These are phyloP conservation scores for Triangularia verruculosa DNA, from an alignment of 2,329 filamentous ascomycete species.

Conservation along the genomic window DNA sequence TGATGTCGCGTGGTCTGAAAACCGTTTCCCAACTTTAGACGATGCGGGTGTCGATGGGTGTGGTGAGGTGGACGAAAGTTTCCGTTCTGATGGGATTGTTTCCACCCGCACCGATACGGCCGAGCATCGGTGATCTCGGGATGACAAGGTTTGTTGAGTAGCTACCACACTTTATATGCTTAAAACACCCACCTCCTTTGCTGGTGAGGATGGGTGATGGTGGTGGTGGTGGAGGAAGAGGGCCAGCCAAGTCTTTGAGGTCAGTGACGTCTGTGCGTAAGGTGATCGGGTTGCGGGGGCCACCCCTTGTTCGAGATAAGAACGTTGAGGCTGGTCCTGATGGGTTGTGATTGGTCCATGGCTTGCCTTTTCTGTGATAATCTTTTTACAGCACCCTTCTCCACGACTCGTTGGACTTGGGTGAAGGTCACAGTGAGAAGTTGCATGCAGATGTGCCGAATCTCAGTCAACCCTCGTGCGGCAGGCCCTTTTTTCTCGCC, in stretches of 20 bases:
- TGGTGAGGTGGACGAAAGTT: neutral
- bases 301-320: slow-evolving; percentile 51
- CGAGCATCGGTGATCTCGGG: neutral
- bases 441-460: slow-evolving; percentile 12
- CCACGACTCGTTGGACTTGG: slow-evolving; percentile 6
- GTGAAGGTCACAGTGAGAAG: neutral
- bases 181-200: neutral
- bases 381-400: slow-evolving; percentile 34
- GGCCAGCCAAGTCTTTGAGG: neutral
- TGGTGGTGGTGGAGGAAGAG: neutral
- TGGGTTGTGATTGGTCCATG: slow-evolving; percentile 38
- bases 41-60: neutral
- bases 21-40: neutral
- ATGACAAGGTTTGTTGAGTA: neutral
- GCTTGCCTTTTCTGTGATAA: slow-evolving; percentile 39
- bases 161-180: neutral
- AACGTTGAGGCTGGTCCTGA: slow-evolving; percentile 41
- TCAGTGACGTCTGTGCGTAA: slow-evolving; percentile 13
- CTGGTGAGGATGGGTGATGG: neutral
- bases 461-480: neutral
- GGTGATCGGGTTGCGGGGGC: slow-evolving; percentile 13
- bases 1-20: neutral
- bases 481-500: slow-evolving; percentile 9
- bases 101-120: neutral
- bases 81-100: neutral